Evolutionary conservation across 106 monocot genomes (phyloP).

Genomic region (Platanthera guangdongensis): DNA sequence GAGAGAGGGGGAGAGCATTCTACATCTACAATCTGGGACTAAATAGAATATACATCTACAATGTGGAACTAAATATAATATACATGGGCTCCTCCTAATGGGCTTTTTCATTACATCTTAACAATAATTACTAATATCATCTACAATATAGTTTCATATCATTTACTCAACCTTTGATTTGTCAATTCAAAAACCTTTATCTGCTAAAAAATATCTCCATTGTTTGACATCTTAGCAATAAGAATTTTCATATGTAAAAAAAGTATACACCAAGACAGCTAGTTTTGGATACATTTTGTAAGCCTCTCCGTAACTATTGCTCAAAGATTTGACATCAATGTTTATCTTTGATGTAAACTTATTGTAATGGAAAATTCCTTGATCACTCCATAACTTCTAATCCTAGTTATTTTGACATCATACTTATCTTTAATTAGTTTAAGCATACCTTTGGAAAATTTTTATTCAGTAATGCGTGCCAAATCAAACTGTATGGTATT

Average conservation of each 20-base stretch:
- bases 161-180: background rate
- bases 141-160: background rate
- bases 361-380: background rate
- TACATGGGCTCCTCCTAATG: too few relatives aligned
- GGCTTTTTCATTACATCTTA: too few relatives aligned
- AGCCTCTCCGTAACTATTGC: background rate
- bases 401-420: background rate
- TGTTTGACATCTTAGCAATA: background rate
- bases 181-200: background rate
- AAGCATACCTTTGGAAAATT: background rate
- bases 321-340: background rate
- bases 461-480: background rate
- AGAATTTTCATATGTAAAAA: background rate
- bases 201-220: background rate
- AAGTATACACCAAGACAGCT: background rate
- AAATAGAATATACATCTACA: too few relatives aligned
- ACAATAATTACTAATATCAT: background rate
- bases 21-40: too few relatives aligned
- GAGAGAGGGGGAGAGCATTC: too few relatives aligned
- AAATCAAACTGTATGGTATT: too few relatives aligned
- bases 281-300: background rate
- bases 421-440: background rate
- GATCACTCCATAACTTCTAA: background rate
- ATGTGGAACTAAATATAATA: too few relatives aligned
- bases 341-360: background rate